Evolutionary conservation across 441 rosid genomes (phyloP).

Genomic region (Corymbia calophylla): DNA sequence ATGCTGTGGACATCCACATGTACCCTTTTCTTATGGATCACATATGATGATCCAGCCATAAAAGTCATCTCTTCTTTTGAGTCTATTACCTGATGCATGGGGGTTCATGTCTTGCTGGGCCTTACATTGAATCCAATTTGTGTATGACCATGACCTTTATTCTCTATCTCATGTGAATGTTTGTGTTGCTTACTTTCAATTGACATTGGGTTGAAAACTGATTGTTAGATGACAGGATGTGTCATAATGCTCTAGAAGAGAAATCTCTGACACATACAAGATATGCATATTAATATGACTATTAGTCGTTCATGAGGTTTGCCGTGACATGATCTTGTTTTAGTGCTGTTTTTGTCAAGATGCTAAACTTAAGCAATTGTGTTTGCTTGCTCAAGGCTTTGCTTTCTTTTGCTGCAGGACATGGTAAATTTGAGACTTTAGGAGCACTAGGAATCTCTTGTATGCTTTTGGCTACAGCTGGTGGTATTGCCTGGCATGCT

Average conservation of each 20-base stretch:
- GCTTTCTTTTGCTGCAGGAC: constrained; percentile 43
- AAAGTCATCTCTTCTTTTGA: not conserved
- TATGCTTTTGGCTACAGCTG: constrained; percentile 89
- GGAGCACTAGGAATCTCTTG: constrained; percentile 92
- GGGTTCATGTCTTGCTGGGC: not conserved
- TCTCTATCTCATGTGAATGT: not conserved
- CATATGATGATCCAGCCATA: not conserved
- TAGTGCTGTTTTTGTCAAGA: not conserved
- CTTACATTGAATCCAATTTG: not conserved
- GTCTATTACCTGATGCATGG: not conserved
- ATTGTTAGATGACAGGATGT: not conserved
- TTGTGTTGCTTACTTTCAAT: not conserved
- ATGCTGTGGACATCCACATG: not conserved
- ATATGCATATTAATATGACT: not conserved
- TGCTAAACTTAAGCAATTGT: not conserved
- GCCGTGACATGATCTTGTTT: not conserved
- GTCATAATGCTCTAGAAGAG: not conserved
- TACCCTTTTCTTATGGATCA: not conserved
- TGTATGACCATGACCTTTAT: not conserved
- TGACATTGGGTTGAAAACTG: not conserved
- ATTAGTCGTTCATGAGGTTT: not conserved
- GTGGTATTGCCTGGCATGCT: constrained; percentile 94
- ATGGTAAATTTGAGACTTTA: constrained; percentile 86
- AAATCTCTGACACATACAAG: not conserved
- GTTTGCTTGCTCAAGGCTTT: not conserved